Conservation (phyloP, 108 stramenopile species). For the Fistulifera pelliculosa region DNA sequence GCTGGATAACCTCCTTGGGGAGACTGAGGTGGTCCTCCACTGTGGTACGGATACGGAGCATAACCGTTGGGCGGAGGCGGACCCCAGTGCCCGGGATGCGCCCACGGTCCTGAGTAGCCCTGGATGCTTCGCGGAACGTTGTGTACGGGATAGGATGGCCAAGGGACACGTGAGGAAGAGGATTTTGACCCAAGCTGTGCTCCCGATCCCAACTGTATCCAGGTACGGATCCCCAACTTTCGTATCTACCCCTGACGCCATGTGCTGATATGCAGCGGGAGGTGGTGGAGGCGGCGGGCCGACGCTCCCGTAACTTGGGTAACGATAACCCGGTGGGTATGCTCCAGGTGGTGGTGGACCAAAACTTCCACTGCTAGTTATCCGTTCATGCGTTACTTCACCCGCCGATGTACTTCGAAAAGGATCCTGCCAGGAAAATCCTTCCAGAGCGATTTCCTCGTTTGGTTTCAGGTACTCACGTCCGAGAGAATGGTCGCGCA, state of each 20-base stretch:
- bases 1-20: constrained; percentile 9
- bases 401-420: constrained; percentile 17
- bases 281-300: constrained; percentile 14
- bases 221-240: constrained; percentile 25
- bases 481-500: constrained; percentile 66
- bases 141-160: constrained; percentile 2
- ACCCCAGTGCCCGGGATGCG: constrained; percentile 29
- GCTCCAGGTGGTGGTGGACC: constrained; percentile 23
- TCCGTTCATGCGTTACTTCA: neutral
- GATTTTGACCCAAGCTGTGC: constrained; percentile 32
- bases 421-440: constrained; percentile 67
- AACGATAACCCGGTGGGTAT: constrained; percentile 11
- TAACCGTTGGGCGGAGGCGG: constrained; percentile 15
- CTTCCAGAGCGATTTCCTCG: constrained; percentile 42
- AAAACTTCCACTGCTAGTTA: constrained; percentile 22
- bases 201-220: constrained; percentile 15
- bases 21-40: constrained; percentile 19
- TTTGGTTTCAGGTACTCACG: constrained; percentile 36
- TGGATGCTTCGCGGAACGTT: too few relatives aligned
- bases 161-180: constrained; percentile 40
- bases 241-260: constrained; percentile 13
- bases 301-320: constrained; percentile 10
- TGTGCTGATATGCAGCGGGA: constrained; percentile 19
- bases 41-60: constrained; percentile 9
- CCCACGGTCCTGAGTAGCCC: constrained; percentile 8